These are phyloP conservation scores for Hepatocystis sp. DNA, from an alignment of 169 alveolate genomes.

Conservation along the genomic window DNA sequence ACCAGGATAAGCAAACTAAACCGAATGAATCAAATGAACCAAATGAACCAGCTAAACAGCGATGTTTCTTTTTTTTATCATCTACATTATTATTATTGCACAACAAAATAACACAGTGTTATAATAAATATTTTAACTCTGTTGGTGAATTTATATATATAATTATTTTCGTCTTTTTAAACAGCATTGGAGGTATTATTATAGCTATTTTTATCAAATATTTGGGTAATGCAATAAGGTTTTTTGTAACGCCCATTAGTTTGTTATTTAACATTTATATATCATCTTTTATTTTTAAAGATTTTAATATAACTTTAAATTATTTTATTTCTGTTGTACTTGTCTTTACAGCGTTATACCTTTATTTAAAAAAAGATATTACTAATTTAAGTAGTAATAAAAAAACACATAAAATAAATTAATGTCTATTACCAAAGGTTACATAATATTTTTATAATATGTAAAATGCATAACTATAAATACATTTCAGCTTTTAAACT, in stretches of 20 bases:
- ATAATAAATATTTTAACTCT: constrained; percentile 31
- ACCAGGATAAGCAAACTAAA: no score
- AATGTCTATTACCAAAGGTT: no score
- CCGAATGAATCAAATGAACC: no score
- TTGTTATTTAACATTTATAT: constrained; percentile 39
- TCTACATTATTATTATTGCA: no score
- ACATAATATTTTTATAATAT: no score
- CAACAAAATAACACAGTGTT: constrained; percentile 1
- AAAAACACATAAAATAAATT: no score
- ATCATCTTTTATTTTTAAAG: constrained; percentile 52
- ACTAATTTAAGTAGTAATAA: no score
- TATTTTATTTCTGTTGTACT: constrained; percentile 46
- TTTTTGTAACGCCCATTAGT: constrained; percentile 64
- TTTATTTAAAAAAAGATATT: no score
- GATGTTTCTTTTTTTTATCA: not conserved
- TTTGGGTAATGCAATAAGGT: constrained; percentile 30
- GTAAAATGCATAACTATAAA: no score
- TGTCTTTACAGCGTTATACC: no score
- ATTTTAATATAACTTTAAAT: constrained; percentile 37
- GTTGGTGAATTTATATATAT: constrained; percentile 29
- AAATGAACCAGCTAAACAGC: not conserved
- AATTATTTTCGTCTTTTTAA: constrained; percentile 4
- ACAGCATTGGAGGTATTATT: constrained; percentile 49
- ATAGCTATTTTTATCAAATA: constrained; percentile 28
- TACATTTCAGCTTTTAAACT: no score